Conservation (phyloP, 495 filamentous ascomycete genomes). For the Copromyces sp. region DNA sequence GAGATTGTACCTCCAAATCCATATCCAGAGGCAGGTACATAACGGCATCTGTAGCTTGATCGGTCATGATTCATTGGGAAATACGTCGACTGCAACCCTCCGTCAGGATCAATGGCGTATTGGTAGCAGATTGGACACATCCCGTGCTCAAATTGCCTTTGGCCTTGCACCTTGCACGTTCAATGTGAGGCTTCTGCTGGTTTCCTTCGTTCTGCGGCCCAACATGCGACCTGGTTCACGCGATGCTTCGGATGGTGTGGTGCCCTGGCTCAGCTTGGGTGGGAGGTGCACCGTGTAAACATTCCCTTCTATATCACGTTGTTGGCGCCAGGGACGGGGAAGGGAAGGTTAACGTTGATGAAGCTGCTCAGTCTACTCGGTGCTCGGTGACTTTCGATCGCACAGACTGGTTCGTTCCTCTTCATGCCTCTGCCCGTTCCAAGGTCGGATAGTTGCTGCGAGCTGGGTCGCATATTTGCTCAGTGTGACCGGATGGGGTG, state of each 20-base stretch:
- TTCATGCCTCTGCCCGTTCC: not conserved
- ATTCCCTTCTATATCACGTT: not conserved
- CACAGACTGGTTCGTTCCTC: not conserved
- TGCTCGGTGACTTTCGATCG: not conserved
- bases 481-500: not conserved
- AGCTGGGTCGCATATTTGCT: not conserved
- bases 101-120: not conserved
- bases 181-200: slow-evolving; percentile 10
- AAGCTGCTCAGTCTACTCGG: not conserved
- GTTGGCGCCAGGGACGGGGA: not conserved
- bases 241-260: not conserved
- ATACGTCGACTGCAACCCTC: not conserved
- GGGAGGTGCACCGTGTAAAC: not conserved
- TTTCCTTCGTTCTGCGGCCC: slow-evolving; percentile 15
- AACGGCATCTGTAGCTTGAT: not conserved
- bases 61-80: not conserved
- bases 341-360: not conserved
- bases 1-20: slow-evolving; percentile 2
- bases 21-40: not conserved
- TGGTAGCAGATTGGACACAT: not conserved
- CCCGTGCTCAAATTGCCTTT: not conserved
- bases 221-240: slow-evolving; percentile 12
- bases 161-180: not conserved
- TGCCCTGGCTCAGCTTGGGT: not conserved
- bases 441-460: not conserved